These are phyloP conservation scores for Camelina neglecta DNA, from an alignment of 345 rosid genomes.

Conservation along the genomic window DNA sequence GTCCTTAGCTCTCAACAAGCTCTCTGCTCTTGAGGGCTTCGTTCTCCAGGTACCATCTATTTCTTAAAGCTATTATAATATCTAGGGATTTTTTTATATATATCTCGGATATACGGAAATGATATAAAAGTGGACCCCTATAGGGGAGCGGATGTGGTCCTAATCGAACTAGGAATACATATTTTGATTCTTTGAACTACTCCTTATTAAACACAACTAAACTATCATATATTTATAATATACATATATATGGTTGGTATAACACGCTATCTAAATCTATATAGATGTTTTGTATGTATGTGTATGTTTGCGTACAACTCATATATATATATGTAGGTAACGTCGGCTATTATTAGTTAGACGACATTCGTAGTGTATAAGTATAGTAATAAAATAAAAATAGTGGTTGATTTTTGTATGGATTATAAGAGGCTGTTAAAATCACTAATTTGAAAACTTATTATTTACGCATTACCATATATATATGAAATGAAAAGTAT, in stretches of 20 bases:
- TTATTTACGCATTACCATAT: background rate
- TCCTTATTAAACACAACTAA: slow-evolving; percentile 37
- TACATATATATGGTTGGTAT: slow-evolving; percentile 27
- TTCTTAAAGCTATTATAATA: too few relatives aligned
- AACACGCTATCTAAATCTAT: slow-evolving; percentile 37
- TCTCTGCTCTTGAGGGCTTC: slow-evolving; percentile 82
- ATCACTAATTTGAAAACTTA: slow-evolving; percentile 9
- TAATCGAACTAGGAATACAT: slow-evolving; percentile 23
- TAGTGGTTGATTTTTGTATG: slow-evolving; percentile 31
- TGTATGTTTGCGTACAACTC: slow-evolving; percentile 32
- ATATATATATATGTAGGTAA: slow-evolving; percentile 3
- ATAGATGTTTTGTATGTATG: slow-evolving; percentile 20
- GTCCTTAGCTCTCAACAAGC: slow-evolving; percentile 96
- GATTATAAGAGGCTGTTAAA: slow-evolving; percentile 9
- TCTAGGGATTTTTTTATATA: background rate
- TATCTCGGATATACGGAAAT: background rate
- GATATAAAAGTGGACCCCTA: slow-evolving; percentile 33
- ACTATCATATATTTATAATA: slow-evolving; percentile 27
- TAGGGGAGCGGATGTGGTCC: slow-evolving; percentile 27
- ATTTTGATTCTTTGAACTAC: slow-evolving; percentile 40
- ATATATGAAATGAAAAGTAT: slow-evolving; percentile 13
- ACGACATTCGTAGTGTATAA: background rate
- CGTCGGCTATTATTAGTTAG: slow-evolving; percentile 27
- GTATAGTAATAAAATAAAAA: slow-evolving; percentile 2
- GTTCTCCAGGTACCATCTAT: slow-evolving; percentile 77